Evolutionary conservation across 495 filamentous ascomycete genomes (phyloP).

Genomic region (Aspergillus carlsbadensis): DNA sequence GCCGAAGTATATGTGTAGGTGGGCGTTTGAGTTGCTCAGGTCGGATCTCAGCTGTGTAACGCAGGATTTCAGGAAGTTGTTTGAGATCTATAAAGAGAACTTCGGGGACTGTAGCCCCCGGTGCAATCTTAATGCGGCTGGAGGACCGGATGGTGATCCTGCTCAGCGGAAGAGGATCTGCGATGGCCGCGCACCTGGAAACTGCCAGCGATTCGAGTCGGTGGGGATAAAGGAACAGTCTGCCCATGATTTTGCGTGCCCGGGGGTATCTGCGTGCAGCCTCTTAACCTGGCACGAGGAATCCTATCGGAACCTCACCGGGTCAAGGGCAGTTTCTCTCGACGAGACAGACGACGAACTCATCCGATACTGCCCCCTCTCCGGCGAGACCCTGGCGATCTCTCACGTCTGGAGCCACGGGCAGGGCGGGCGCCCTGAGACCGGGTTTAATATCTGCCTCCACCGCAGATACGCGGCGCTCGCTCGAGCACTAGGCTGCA

Average conservation of each 20-base stretch:
- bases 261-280: neutral
- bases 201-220: constrained; percentile 7
- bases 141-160: neutral
- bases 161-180: neutral
- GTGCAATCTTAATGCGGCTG: neutral
- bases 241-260: constrained; percentile 1
- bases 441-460: constrained; percentile 7
- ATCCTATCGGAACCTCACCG: neutral
- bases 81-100: neutral
- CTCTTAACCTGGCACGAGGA: constrained; percentile 4
- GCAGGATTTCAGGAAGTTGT: constrained; percentile 6
- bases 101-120: neutral
- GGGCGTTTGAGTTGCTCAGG: too few species aligned
- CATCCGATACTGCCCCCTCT: constrained; percentile 1
- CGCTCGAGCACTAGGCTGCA: constrained; percentile 1
- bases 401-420: constrained; percentile 10
- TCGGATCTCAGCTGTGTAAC: constrained; percentile 7
- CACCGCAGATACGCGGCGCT: neutral
- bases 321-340: neutral
- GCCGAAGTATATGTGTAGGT: too few species aligned
- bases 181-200: constrained; percentile 5
- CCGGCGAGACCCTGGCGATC: neutral
- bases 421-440: constrained; percentile 3
- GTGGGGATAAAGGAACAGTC: neutral
- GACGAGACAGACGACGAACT: neutral